Base-by-base conservation (phyloP, 805 yeast genomes). In the Saturnispora mendoncae region DNA sequence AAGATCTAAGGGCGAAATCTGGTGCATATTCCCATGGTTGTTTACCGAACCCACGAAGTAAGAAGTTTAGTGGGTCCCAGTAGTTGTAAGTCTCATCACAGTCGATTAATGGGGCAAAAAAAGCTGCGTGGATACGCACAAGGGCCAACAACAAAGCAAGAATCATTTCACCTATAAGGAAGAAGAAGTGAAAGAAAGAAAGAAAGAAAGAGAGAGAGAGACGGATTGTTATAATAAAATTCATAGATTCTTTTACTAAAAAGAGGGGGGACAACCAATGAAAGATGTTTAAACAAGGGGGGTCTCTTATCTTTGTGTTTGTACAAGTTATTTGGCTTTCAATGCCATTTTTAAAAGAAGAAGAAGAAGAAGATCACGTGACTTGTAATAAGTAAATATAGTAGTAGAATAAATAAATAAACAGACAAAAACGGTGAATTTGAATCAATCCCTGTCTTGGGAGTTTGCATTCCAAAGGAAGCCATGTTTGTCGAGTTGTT, bases 21-120 rank as follows among this genome's bases (percentile, higher is more conserved):
- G 97, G 96, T 0, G 95, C 84, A 58, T 88, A 90, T 56, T 88
- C 97, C 97, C 97, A 88, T 0, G 97, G 88, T 59, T 87, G 87
- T 51, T 87, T 83, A 2, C 97, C 97, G 58, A 86, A 85, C 2
- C 81, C 82, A 49, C 95, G 71, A 1, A 80, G 60, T 27, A 88
- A 50, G 39, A 81, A 68, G 56, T 90, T 88, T 44, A 90, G 65
- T 1, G 97, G 96, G 49, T 90, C 97, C 90, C 95, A 87, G 62
- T 84, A 90, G 56, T 90, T 90, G 71, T 75, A 90, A 0, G 74
- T 79, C 59, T 90, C 97, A 59, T 90, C 97, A 57, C 97, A 88
- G 53, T 88, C 97, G 2, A 92, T 76, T 21, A 90, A 80, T 28
- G 86, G 78, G 57, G 84, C 76, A 51, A 64, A 64, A 45, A 74